phyloP scores from a whole-genome alignment of 257 asterid species.

The Fraxinus americana region DNA sequence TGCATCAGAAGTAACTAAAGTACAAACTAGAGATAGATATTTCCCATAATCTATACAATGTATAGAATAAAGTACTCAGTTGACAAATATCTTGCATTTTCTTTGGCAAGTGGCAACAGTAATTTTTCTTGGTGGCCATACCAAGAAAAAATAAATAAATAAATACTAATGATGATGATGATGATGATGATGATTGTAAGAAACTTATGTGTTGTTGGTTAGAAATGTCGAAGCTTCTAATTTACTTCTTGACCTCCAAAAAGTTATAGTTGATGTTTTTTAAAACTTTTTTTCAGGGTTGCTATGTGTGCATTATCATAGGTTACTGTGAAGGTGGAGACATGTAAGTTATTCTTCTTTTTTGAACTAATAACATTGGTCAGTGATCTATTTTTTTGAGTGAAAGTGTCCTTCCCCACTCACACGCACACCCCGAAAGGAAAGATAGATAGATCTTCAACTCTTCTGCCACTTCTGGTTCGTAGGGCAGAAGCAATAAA shows the following conservation, averaged over 20 bases:
- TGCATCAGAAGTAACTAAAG: background rate
- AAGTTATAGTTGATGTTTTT: conserved; percentile 15
- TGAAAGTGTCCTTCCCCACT: conserved; percentile 3
- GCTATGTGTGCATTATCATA: conserved; percentile 90
- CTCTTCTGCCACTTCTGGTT: conserved; percentile 27
- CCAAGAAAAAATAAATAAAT: background rate
- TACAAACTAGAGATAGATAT: background rate
- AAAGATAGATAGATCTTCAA: conserved; percentile 18
- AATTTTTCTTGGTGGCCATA: background rate
- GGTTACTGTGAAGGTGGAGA: conserved; percentile 99
- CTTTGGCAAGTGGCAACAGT: background rate
- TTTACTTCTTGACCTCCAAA: background rate
- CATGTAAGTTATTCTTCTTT: conserved; percentile 56
- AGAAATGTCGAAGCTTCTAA: background rate
- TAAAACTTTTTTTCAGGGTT: conserved; percentile 59
- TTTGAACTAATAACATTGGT: conserved; percentile 10
- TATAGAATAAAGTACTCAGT: background rate
- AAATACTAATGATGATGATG: no score
- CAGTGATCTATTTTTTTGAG: conserved; percentile 14
- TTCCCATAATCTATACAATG: background rate
- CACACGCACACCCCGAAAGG: conserved; percentile 4
- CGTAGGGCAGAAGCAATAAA: conserved; percentile 86
- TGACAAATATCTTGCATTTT: background rate
- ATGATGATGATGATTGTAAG: background rate
- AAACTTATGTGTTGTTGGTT: conserved; percentile 16